Evolutionary conservation across 2,329 filamentous ascomycete genomes (phyloP), one percentile per base, ranked within the genome.

Genomic region (Verruconis gallopava): DNA sequence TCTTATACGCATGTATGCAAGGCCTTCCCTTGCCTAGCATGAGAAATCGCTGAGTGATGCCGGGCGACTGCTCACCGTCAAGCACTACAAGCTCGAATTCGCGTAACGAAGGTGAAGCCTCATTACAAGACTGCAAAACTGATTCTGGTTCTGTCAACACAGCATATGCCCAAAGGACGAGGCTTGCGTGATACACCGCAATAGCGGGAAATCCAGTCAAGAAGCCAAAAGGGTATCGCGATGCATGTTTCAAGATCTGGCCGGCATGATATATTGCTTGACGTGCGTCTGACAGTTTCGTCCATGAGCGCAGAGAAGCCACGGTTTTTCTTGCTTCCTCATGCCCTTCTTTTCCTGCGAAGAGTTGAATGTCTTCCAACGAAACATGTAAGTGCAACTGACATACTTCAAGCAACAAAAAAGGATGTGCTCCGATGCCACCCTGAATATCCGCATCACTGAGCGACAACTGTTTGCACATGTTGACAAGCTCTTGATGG

Each of bases 141-240:
- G 25, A 30, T 9, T 30, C n/a, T 30, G 25, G 25, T n/a, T 30
- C 25, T 9, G 25, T 30, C 25, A 30, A 30, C 25, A 83, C 72
- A 1, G 78, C 77, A 49, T 79, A 82, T 0, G 72, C 72, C 81
- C 81, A 85, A 32, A 85, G 61, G 0, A 75, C 73, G 3, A 85
- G 63, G 9, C 72, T 69, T 3, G 77, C 78, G 53, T 84, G 79
- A 52, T 82, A 81, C 0, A 83, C 69, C 0, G 73, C 76, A 4
- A 84, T 72, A 0, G 79, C 77, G 47, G 75, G 73, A 53, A 84
- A 83, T 47, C 79, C 75, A 34, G 74, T 71, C 3, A 83, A 56
- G 25, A 30, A 30, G 25, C 25, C 25, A 30, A 30, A 30, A 30
- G 25, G 25, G 6, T 71, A 64, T 0, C 69, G 66, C 2, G 61